Evolutionary conservation across 1,284 basidiomycete genomes (phyloP).

Genomic region (Melampsora larici-populina): DNA sequence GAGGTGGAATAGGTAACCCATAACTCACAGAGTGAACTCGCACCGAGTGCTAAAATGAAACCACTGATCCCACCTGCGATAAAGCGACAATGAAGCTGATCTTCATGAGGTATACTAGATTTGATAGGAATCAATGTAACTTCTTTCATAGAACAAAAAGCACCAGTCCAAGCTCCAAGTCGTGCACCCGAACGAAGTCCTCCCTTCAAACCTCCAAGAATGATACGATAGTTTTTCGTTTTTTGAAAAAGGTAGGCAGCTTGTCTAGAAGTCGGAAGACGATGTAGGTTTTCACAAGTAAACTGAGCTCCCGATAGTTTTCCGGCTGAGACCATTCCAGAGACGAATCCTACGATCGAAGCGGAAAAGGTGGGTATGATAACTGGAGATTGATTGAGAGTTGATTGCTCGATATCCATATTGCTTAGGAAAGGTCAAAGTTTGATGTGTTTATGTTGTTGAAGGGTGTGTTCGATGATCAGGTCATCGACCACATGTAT

Average conservation of each 20-base stretch:
- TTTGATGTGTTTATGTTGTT: too few species aligned
- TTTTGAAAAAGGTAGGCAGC: constrained; percentile 39
- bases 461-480: too few species aligned
- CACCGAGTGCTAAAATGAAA: constrained; percentile 14
- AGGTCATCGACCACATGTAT: too few species aligned
- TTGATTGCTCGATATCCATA: neutral
- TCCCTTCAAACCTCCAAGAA: constrained; percentile 38
- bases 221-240: constrained; percentile 36
- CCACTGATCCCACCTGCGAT: constrained; percentile 27
- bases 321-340: constrained; percentile 19
- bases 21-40: constrained; percentile 21
- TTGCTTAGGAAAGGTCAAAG: too few species aligned
- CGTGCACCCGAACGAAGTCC: constrained; percentile 18
- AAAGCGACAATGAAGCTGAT: neutral
- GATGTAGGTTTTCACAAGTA: constrained; percentile 35
- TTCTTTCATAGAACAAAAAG: constrained; percentile 25
- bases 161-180: constrained; percentile 25
- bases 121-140: neutral
- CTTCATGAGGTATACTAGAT: neutral
- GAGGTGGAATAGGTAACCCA: neutral
- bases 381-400: neutral
- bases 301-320: constrained; percentile 36
- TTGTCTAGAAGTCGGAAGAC: constrained; percentile 16
- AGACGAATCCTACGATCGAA: constrained; percentile 32
- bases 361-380: constrained; percentile 23